These are phyloP conservation scores for Bjerkandera adusta DNA, from an alignment of 1,284 basidiomycete species.

Conservation along the genomic window DNA sequence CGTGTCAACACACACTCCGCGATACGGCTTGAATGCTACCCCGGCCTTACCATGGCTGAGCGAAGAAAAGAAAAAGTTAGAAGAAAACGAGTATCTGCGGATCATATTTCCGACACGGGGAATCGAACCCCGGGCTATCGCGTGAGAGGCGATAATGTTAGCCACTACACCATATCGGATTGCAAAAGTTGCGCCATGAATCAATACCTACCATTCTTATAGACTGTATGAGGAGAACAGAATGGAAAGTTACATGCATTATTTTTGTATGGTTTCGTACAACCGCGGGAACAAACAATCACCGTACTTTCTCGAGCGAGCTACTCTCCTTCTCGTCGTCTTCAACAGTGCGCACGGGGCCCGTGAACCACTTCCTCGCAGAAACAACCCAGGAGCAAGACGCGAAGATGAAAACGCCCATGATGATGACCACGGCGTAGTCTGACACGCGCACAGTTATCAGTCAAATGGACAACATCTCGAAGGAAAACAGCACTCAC, in stretches of 20 bases:
- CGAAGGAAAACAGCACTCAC: conserved; percentile 31
- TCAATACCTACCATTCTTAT: background rate
- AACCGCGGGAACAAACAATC: no score
- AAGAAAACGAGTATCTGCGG: no score
- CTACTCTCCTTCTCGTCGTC: background rate
- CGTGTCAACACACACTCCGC: background rate
- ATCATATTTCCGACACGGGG: conserved; percentile 7
- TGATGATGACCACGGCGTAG: conserved; percentile 65
- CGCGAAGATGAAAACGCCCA: conserved; percentile 63
- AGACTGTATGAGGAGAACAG: no score
- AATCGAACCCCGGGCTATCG: conserved; percentile 7
- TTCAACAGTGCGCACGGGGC: conserved; percentile 49
- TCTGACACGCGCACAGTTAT: conserved; percentile 36
- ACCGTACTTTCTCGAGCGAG: background rate
- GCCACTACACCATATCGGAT: conserved; percentile 7
- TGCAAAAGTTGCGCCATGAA: background rate
- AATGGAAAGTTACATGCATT: no score
- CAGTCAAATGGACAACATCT: conserved; percentile 1
- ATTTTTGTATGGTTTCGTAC: no score
- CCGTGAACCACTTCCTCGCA: conserved; percentile 68
- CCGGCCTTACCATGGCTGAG: background rate
- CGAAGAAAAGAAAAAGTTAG: no score
- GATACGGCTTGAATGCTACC: background rate
- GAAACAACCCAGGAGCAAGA: conserved; percentile 62
- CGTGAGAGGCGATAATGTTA: conserved; percentile 8